phyloP scores from a whole-genome alignment of 345 rosid genomes.

The Salix purpurea region DNA sequence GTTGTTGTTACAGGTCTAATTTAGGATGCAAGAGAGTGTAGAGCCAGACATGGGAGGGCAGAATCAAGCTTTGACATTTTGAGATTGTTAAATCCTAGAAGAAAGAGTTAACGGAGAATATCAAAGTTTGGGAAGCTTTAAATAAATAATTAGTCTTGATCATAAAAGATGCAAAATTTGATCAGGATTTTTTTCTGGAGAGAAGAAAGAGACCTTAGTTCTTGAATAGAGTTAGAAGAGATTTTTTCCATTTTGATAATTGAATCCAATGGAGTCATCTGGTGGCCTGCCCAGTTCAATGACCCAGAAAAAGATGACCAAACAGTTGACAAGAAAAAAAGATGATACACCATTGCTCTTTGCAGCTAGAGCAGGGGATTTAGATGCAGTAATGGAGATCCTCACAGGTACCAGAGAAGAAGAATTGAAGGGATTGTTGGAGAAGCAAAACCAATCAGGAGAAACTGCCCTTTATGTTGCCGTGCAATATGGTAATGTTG shows the following conservation, averaged over 20 bases:
- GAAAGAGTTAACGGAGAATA: neutral
- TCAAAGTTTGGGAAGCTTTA: neutral
- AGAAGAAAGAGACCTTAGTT: constrained; percentile 12
- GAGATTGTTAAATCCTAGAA: too few relatives aligned
- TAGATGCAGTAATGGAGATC: constrained; percentile 44
- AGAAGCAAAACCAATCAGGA: constrained; percentile 81
- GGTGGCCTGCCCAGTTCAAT: constrained; percentile 9
- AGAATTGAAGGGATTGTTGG: constrained; percentile 48
- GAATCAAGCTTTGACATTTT: too few relatives aligned
- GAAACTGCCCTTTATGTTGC: constrained; percentile 96
- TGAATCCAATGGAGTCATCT: constrained; percentile 26
- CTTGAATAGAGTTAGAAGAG: neutral
- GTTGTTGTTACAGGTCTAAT: too few relatives aligned
- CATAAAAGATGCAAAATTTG: constrained; percentile 25
- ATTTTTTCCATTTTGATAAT: neutral
- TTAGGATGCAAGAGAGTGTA: too few relatives aligned
- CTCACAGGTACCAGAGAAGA: constrained; percentile 36
- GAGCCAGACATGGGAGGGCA: too few relatives aligned
- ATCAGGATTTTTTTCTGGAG: constrained; percentile 36
- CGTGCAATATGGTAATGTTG: constrained; percentile 71
- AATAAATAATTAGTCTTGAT: neutral
- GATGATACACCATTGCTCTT: constrained; percentile 76
- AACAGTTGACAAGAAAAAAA: constrained; percentile 78
- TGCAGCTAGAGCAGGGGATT: constrained; percentile 67
- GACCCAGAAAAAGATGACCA: constrained; percentile 67